Evolutionary conservation across 2,329 filamentous ascomycete species (phyloP).

Genomic region (Xylaria hypoxylon): DNA sequence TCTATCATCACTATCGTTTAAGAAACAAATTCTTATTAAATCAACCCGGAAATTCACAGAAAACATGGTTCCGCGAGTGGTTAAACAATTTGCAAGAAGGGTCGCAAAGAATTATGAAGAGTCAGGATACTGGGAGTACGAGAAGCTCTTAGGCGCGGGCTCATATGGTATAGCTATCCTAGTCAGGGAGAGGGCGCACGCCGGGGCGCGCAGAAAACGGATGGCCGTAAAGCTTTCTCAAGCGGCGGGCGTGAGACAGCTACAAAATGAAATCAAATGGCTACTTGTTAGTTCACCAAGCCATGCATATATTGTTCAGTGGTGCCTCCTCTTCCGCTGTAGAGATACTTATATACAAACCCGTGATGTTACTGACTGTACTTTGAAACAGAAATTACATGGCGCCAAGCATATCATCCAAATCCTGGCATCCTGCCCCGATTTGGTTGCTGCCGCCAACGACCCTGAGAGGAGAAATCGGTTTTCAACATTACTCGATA

Average conservation of each 20-base stretch:
- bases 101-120: neutral
- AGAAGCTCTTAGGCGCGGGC: constrained; percentile 13
- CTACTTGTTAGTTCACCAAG: constrained; percentile 12
- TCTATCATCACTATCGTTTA: neutral
- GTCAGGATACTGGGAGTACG: constrained; percentile 23
- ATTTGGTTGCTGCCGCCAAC: neutral
- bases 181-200: neutral
- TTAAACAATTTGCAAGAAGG: neutral
- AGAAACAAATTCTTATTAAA: neutral
- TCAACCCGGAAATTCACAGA: neutral
- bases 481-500: neutral
- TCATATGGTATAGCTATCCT: constrained; percentile 14
- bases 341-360: neutral
- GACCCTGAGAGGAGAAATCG: neutral
- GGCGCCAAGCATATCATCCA: constrained; percentile 27
- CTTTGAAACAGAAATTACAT: constrained; percentile 1
- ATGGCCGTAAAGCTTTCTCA: constrained; percentile 22
- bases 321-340: neutral
- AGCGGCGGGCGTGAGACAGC: neutral
- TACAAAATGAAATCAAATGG: constrained; percentile 5
- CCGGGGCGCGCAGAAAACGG: neutral
- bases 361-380: neutral
- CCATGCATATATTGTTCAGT: neutral
- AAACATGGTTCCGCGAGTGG: neutral
- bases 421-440: constrained; percentile 13